Conservation (phyloP, 1,139 yeast species). For the Barnettozyma hawaiiensis region DNA sequence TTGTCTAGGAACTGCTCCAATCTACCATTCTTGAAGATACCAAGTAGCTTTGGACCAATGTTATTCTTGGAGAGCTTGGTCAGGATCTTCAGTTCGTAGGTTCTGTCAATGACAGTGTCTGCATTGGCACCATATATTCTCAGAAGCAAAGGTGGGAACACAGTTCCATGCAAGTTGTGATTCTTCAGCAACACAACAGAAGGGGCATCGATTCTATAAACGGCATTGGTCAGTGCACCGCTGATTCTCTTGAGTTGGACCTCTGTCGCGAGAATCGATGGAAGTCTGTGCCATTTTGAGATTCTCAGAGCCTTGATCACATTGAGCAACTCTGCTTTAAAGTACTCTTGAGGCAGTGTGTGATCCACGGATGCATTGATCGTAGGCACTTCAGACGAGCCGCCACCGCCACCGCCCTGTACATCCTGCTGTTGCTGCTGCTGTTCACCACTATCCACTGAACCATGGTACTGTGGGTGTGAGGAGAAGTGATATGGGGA, state of each 20-base stretch:
- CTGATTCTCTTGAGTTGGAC: slow-evolving; percentile 61
- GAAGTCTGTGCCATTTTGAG: slow-evolving; percentile 66
- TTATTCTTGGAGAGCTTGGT: slow-evolving; percentile 67
- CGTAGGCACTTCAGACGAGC: slow-evolving; percentile 27
- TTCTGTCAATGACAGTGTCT: slow-evolving; percentile 81
- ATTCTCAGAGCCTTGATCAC: slow-evolving; percentile 59
- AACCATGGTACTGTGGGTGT: slow-evolving; percentile 8
- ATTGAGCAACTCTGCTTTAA: slow-evolving; percentile 73
- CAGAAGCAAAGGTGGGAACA: slow-evolving; percentile 46
- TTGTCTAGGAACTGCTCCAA: slow-evolving; percentile 87
- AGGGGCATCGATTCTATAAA: slow-evolving; percentile 53
- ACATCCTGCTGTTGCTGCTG: too few species aligned
- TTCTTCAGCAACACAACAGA: slow-evolving; percentile 32
- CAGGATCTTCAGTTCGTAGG: slow-evolving; percentile 66
- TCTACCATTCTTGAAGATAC: slow-evolving; percentile 86
- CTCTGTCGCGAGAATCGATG: slow-evolving; percentile 28
- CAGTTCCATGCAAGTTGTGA: slow-evolving; percentile 19
- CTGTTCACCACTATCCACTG: too few species aligned
- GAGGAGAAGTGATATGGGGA: slow-evolving; percentile 11
- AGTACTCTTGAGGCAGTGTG: slow-evolving; percentile 73
- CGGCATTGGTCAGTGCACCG: slow-evolving; percentile 92
- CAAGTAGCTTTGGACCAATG: slow-evolving; percentile 85
- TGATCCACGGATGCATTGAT: slow-evolving; percentile 48
- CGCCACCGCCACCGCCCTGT: neutral
- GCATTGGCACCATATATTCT: slow-evolving; percentile 92